Percentiles rank a stretch among this genome's conserved stretches.
phyloP scores from a whole-genome alignment of 768 basidiomycete genomes.

The Lactarius hengduanensis region DNA sequence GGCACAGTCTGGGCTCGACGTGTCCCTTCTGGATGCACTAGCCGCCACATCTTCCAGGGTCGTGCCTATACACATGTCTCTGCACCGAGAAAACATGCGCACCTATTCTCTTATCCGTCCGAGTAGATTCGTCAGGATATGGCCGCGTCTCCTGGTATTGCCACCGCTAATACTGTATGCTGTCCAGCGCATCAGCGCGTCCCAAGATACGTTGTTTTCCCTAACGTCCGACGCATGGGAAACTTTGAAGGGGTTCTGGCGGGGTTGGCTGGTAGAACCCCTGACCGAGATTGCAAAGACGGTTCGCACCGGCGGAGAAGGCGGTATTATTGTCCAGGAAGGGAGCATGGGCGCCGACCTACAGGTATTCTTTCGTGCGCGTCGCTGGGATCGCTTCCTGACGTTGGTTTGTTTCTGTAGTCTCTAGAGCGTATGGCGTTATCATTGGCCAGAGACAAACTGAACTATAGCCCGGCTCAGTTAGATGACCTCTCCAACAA shows the following conservation, averaged over 20 bases:
- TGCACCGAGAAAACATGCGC: slow-evolving; percentile 31
- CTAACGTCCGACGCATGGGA: slow-evolving; percentile 59
- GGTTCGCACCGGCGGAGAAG: slow-evolving; percentile 76
- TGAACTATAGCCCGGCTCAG: slow-evolving; percentile 61
- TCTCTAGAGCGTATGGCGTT: slow-evolving; percentile 92
- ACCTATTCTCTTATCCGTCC: slow-evolving; percentile 58
- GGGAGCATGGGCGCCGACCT: slow-evolving; percentile 86
- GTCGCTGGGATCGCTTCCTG: neutral
- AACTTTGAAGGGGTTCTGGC: slow-evolving; percentile 70
- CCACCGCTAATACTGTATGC: slow-evolving; percentile 64
- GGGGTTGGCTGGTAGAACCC: slow-evolving; percentile 85
- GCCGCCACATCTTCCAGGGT: slow-evolving; percentile 14
- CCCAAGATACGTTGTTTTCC: slow-evolving; percentile 55
- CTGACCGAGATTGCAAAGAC: slow-evolving; percentile 80
- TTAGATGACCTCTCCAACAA: slow-evolving; percentile 63
- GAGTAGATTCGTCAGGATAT: slow-evolving; percentile 61
- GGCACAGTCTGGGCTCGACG: slow-evolving; percentile 11
- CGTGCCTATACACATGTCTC: slow-evolving; percentile 27
- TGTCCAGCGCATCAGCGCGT: slow-evolving; percentile 51
- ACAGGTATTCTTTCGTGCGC: slow-evolving; percentile 48
- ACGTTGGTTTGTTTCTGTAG: slow-evolving; percentile 39
- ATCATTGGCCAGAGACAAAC: slow-evolving; percentile 77
- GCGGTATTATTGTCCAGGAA: slow-evolving; percentile 68
- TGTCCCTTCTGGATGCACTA: slow-evolving; percentile 10
- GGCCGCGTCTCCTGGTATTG: slow-evolving; percentile 79